Base-by-base conservation (phyloP, 371 early-diverging fungal genomes). In the Mortierella sp. region DNA sequence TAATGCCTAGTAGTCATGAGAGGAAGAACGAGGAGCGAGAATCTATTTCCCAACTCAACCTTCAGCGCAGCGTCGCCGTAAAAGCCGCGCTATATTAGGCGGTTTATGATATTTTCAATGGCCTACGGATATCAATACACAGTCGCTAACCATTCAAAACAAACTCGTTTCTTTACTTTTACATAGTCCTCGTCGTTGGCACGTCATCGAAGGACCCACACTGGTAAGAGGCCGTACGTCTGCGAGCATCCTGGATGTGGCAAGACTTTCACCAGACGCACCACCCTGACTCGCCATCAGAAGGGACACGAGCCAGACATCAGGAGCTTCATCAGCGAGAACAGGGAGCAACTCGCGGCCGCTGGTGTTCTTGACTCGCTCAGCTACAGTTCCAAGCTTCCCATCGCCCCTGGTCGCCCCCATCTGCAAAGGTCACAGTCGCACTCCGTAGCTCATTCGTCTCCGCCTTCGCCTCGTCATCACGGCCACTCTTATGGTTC, bases 241-340 rank as follows among this genome's bases (percentile, higher is more conserved):
- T 89, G 87, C 67, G 83, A 81, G 17, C 79, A 73, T 19, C 66
- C 80, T 6, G 80, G 73, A 1, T 81, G 82, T 50, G 78, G 79
- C 31, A 81, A 81, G 56, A 81, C 78, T 17, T 81, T 80, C 55
- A 80, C 80, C 43, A 83, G 91, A 27, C 87, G 89, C 69, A 88
- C 88, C 21, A 90, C 88, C 21, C 70, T 91, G 27, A 87, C 87
- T 9, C 80, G 90, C 43, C 92, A 91, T 47, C 86, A 84, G 53
- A 80, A 82, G 64, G 82, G 73, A 6, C 82, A 81, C 50, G 78
- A 79, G 34, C 70, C 70, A 27, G 70, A 69, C 43, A 64, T 76
- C 41, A 64, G 58, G 47, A 70, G 65, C 32, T 76, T 76, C 28
- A 69, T 76, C 50, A 70, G 68, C 34, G 75, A 73, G 19, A 73